Evolutionary conservation across 345 rosid genomes (phyloP), one percentile per base, ranked within the genome.

Genomic region (Euphorbia lathyris): DNA sequence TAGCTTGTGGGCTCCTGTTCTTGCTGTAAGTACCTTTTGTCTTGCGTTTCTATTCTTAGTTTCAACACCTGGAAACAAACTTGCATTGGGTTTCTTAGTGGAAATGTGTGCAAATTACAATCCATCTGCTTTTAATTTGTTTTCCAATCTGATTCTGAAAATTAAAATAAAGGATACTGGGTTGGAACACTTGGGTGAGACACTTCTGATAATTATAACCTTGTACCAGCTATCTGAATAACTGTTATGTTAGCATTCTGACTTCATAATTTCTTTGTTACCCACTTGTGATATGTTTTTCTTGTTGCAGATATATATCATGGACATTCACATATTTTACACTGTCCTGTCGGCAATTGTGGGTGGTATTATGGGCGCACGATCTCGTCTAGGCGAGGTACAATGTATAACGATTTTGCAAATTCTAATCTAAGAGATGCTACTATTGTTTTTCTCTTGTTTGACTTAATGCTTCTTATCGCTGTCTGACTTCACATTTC

Each of bases 341-440:
- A 95, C 98, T 63, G 76, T 95, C 65, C 78, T 95, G 71, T 95
- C 99, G 16, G 98, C 99, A 74, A 79, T 95, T 76, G 76, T 95
- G 73, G 99, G 98, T 75, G 99, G 99, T 66, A 92, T 95, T 58
- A 95, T 95, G 97, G 99, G 99, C 69, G 99, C 99, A 67, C 82
- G 93, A 72, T 96, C 83, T 81, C 97, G 99, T 69, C 79, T 95
- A 74, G 99, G 99, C 78, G 99, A 95, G 96, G 99, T 95, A 84
- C 53, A 30, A 50, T 62, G 40, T 25, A 27, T 0, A 34, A 10
- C 17, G 13, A 19, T 69, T 19, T 36, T 9, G 26, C 19, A n/a
- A 48, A 47, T 43, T 64, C 57, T 29, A 14, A 47, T 7, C 36
- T 23, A 17, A 71, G 36, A 13, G 0, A 13, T 25, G 61, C 20